Base-by-base conservation (phyloP, 805 yeast species). In the Kodamaea jinghongensis region DNA sequence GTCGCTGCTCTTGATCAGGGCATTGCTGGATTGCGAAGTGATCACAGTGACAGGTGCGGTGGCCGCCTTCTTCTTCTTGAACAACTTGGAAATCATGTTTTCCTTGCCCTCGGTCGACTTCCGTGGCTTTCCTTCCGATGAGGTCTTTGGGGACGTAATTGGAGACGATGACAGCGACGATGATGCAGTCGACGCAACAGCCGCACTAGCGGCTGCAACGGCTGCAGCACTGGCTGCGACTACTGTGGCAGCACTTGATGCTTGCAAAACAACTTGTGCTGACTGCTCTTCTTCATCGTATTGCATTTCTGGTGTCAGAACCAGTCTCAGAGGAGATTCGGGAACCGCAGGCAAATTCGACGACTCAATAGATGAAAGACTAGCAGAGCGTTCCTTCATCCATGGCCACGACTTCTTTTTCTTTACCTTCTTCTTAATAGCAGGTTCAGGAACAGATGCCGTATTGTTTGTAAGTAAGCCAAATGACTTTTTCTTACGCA, bases 391-490 rank as follows among this genome's bases (percentile, higher is more conserved):
- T 28, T 60, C 60, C 40, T 59, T 57, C 28, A 64, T 47, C 74
- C 73, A 69, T 7, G 60, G 58, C 73, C 73, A 69, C 10, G 67
- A 57, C 45, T 65, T 65, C 52, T 65, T 69, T 52, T 61, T 63
- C 38, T 57, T 51, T 34, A 60, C 48, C 31, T 45, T 52, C 48
- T 50, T 55, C 30, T 34, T 36, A 16, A 35, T 36, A 20, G 45
- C 49, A 4, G 20, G 26, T 17, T 38, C 43, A 4, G 38, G 23
- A 16, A 36, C 45, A 8, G 7, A 5, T 5, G 23, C 8, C 5
- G 23, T 8, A 17, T 41, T 43, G 36, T 47, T 47, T 12, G 35
- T 41, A 14, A 51, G 35, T 14, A 42, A 23, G 4, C 52, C 51
- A 16, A 47, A 49, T 3, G 46, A 46, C 36, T 45, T 46, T 36